Conservation (phyloP, 768 basidiomycete species). For the Boletus insuetus region DNA sequence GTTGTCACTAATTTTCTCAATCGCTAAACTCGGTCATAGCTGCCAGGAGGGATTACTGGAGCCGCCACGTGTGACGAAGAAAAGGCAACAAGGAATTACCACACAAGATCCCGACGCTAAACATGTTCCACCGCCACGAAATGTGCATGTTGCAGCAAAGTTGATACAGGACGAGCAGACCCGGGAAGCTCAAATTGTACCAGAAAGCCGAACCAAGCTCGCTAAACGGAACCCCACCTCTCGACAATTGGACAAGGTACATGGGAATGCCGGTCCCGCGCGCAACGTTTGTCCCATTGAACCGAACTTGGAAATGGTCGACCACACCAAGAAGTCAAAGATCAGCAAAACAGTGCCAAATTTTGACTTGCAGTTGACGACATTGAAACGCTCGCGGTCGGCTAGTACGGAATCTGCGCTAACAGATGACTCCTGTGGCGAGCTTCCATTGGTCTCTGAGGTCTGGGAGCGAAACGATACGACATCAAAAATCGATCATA, state of each 20-base stretch:
- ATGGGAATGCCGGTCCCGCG: conserved; percentile 42
- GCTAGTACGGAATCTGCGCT: conserved; percentile 13
- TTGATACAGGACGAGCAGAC: conserved; percentile 1
- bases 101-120: conserved; percentile 12
- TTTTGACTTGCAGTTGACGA: conserved; percentile 50
- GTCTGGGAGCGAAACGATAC: conserved; percentile 32
- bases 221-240: conserved; percentile 28
- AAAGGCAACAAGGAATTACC: conserved; percentile 22
- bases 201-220: conserved; percentile 24
- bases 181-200: neutral
- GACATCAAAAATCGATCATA: conserved; percentile 32
- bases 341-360: conserved; percentile 35
- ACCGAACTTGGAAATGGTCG: conserved; percentile 45
- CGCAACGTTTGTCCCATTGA: conserved; percentile 36
- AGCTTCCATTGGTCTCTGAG: conserved; percentile 32
- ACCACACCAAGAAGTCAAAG: conserved; percentile 2
- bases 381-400: conserved; percentile 24
- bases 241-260: conserved; percentile 41
- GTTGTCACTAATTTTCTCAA: neutral
- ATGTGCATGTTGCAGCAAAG: neutral
- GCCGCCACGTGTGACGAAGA: conserved; percentile 43
- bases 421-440: conserved; percentile 34
- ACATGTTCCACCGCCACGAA: neutral
- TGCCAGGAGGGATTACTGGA: conserved; percentile 68
- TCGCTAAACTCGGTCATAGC: conserved; percentile 38